Percentiles rank a stretch among this genome's conserved stretches.
Evolutionary conservation across 352 stramenopile species (phyloP).

Genomic region (Phytophthora crassamura): DNA sequence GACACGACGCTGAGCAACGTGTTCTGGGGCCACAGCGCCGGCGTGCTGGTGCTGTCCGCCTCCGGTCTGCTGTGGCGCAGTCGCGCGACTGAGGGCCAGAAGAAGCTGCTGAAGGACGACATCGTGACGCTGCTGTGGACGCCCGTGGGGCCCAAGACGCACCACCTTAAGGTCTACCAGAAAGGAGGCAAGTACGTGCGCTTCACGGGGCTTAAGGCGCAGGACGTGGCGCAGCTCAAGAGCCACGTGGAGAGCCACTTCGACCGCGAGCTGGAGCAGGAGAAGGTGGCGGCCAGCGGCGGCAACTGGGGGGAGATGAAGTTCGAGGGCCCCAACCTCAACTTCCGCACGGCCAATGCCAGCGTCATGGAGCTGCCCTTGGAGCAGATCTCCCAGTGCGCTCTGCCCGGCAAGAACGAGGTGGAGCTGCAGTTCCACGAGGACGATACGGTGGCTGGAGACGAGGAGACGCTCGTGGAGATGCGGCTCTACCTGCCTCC

Average conservation of each 20-base stretch:
- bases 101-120: conserved; percentile 87
- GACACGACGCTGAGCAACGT: conserved; percentile 88
- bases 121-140: conserved; percentile 89
- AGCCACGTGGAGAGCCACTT: conserved; percentile 83
- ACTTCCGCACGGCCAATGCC: conserved; percentile 72
- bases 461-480: conserved; percentile 94
- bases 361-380: conserved; percentile 82
- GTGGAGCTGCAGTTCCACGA: conserved; percentile 99
- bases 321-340: conserved; percentile 91
- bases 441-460: conserved; percentile 96
- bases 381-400: conserved; percentile 85
- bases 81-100: conserved; percentile 81
- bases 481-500: conserved; percentile 97
- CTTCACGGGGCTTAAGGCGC: conserved; percentile 78
- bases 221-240: conserved; percentile 71
- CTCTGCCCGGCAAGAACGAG: conserved; percentile 97
- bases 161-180: conserved; percentile 88
- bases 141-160: conserved; percentile 77
- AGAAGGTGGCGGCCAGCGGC: conserved; percentile 88
- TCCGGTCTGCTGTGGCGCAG: conserved; percentile 81
- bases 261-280: conserved; percentile 90
- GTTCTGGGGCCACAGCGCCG: conserved; percentile 88
- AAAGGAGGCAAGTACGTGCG: conserved; percentile 87
- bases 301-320: conserved; percentile 95
- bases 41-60: conserved; percentile 77